phyloP scores from a whole-genome alignment of 2,329 filamentous ascomycete species.

The Ophiosphaerella herpotricha region DNA sequence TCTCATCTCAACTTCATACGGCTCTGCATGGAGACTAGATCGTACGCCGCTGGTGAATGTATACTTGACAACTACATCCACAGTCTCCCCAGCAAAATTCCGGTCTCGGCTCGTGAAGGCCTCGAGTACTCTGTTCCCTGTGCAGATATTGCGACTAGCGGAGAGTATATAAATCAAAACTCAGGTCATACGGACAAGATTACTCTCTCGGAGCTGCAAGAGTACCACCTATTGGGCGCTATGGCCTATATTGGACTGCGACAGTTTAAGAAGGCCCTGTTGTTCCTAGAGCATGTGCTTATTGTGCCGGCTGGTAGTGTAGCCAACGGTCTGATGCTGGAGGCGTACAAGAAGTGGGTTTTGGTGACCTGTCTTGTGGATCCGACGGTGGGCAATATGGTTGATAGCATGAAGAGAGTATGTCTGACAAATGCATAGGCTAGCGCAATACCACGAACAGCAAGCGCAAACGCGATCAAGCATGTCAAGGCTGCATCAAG shows the following conservation, averaged over 20 bases:
- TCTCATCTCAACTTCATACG: constrained; percentile 64
- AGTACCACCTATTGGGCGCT: constrained; percentile 58
- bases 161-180: constrained; percentile 63
- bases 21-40: constrained; percentile 60
- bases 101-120: constrained; percentile 27
- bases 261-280: constrained; percentile 50
- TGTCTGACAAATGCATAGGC: constrained; percentile 42
- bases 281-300: constrained; percentile 58
- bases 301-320: constrained; percentile 67
- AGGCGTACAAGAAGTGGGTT: constrained; percentile 91
- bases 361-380: constrained; percentile 73
- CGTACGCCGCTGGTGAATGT: constrained; percentile 60
- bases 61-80: constrained; percentile 69
- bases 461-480: constrained; percentile 59
- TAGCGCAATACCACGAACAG: constrained; percentile 60
- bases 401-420: constrained; percentile 16
- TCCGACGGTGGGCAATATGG: constrained; percentile 58
- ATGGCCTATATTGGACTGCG: constrained; percentile 53
- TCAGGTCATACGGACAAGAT: constrained; percentile 63
- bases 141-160: constrained; percentile 50
- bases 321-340: constrained; percentile 78
- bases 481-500: constrained; percentile 64
- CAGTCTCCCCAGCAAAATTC: constrained; percentile 60
- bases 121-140: constrained; percentile 48
- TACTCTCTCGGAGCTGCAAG: constrained; percentile 58